Evolutionary conservation across 208 protist genomes (phyloP).

Genomic region (Leishmania guyanensis): DNA sequence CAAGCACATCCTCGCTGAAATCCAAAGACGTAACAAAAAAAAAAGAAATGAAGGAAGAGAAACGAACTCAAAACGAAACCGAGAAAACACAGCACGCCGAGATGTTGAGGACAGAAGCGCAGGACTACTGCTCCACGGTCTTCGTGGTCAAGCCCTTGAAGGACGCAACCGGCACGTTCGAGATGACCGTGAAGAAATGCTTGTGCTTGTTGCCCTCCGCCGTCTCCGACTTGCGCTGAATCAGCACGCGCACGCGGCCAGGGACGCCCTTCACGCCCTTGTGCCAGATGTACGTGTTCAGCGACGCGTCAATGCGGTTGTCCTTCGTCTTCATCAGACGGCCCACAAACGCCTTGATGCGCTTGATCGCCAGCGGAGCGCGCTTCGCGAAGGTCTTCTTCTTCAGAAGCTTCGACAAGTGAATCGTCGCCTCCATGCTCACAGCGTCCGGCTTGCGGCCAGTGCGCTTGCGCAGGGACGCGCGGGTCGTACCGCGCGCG

Average conservation of each 20-base stretch:
- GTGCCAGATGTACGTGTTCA: constrained; percentile 98
- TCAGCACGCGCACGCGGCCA: constrained; percentile 94
- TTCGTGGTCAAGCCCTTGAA: constrained; percentile 90
- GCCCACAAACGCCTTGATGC: constrained; percentile 94
- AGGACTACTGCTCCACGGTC: constrained; percentile 68
- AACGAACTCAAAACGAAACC: neutral
- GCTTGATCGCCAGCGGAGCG: constrained; percentile 96
- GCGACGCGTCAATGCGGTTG: constrained; percentile 96
- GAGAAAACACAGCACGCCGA: neutral
- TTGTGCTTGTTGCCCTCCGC: constrained; percentile 83
- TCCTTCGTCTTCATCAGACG: constrained; percentile 97
- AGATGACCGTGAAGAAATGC: constrained; percentile 92
- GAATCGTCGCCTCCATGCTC: constrained; percentile 97
- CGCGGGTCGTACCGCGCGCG: constrained; percentile 80
- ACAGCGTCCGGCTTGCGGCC: constrained; percentile 89
- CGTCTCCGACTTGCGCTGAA: constrained; percentile 89
- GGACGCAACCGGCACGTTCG: constrained; percentile 78
- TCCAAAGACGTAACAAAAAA: neutral
- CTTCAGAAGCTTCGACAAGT: constrained; percentile 97
- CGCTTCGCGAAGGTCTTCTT: constrained; percentile 97
- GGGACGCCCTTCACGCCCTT: constrained; percentile 95
- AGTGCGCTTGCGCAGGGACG: constrained; percentile 80
- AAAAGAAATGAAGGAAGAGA: neutral
- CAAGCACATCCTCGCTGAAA: neutral
- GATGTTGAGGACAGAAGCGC: neutral